Percentiles rank a stretch among this genome's conserved stretches.
Evolutionary conservation across 257 asterid species (phyloP).

Genomic region (Schizonepeta tenuifolia): DNA sequence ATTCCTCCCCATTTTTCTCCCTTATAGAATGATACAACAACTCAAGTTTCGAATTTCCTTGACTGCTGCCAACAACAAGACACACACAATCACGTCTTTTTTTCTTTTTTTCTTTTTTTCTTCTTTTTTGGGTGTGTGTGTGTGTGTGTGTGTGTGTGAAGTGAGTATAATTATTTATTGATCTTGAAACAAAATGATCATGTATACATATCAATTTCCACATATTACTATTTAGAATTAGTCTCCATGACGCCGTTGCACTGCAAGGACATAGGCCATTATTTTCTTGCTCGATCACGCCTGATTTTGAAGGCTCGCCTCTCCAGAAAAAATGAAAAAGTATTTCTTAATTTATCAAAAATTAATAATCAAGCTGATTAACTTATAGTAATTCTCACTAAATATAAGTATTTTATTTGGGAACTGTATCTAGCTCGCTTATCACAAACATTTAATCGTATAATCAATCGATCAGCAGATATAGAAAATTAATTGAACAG

Average conservation of each 20-base stretch:
- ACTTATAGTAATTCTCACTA: no score
- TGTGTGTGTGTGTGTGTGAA: neutral
- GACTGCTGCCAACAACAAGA: constrained; percentile 5
- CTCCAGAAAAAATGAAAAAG: no score
- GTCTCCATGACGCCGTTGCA: neutral
- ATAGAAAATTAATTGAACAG: no score
- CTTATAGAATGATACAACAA: neutral
- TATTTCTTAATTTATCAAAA: no score
- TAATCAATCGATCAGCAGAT: no score
- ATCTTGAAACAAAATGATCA: neutral
- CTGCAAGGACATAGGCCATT: neutral
- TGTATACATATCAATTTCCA: no score
- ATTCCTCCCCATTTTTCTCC: neutral
- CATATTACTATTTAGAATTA: neutral
- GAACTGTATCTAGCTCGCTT: no score
- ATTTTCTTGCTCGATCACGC: neutral
- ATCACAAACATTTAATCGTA: no score
- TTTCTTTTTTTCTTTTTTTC: neutral
- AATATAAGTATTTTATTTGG: no score
- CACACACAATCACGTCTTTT: neutral
- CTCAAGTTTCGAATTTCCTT: constrained; percentile 1
- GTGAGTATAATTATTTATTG: neutral
- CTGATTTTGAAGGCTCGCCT: no score
- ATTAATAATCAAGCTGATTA: no score
- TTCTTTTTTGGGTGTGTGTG: no score